Evolutionary conservation across 495 filamentous ascomycete genomes (phyloP).

Genomic region (Penicillium crystallinum): DNA sequence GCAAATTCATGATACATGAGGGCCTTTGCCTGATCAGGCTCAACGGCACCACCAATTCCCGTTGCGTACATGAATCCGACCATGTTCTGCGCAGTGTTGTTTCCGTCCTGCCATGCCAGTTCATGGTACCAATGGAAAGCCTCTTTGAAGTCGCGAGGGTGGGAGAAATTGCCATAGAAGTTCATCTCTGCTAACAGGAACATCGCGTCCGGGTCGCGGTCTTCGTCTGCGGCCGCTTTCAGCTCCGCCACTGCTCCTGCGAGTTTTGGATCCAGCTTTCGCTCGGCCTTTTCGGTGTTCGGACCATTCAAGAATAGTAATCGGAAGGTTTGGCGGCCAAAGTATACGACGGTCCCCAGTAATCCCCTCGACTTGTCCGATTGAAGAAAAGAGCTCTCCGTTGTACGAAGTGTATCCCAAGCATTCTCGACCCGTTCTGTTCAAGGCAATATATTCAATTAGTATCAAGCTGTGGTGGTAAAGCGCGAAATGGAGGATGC

Average conservation of each 20-base stretch:
- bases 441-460: background rate
- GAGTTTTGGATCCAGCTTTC: slow-evolving; percentile 31
- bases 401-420: slow-evolving; percentile 29
- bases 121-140: slow-evolving; percentile 79
- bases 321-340: slow-evolving; percentile 43
- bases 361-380: slow-evolving; percentile 42
- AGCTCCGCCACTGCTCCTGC: slow-evolving; percentile 64
- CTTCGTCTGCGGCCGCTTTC: slow-evolving; percentile 65
- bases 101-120: slow-evolving; percentile 73
- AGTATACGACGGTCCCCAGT: slow-evolving; percentile 42
- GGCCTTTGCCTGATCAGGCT: slow-evolving; percentile 86
- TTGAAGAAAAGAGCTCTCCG: slow-evolving; percentile 23
- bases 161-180: slow-evolving; percentile 90
- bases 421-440: slow-evolving; percentile 37
- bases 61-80: slow-evolving; percentile 95
- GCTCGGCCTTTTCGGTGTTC: slow-evolving; percentile 16
- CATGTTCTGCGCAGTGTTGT: slow-evolving; percentile 91
- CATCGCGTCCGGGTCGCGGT: slow-evolving; percentile 76
- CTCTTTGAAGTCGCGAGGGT: slow-evolving; percentile 75
- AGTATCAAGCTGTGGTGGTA: background rate
- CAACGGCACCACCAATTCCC: slow-evolving; percentile 75
- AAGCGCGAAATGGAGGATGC: background rate
- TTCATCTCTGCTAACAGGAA: slow-evolving; percentile 91
- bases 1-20: slow-evolving; percentile 93
- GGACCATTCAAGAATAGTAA: slow-evolving; percentile 50